These are phyloP conservation scores for Wickerhamiella occidentalis DNA, from an alignment of 805 yeast genomes.

Conservation along the genomic window DNA sequence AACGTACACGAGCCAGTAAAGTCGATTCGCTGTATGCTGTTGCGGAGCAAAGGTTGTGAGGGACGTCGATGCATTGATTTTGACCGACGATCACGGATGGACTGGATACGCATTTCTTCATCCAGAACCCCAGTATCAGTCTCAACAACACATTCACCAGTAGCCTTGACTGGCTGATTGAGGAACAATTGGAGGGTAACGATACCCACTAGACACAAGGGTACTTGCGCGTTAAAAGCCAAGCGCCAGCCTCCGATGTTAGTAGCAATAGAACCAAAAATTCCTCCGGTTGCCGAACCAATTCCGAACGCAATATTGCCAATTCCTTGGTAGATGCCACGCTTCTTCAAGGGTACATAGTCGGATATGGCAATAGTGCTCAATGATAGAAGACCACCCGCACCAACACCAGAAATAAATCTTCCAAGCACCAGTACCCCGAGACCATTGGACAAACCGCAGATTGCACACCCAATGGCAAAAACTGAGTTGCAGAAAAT, in stretches of 20 bases:
- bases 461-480: slow-evolving; percentile 37
- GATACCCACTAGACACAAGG: slow-evolving; percentile 29
- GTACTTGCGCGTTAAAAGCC: slow-evolving; percentile 33
- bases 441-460: slow-evolving; percentile 46
- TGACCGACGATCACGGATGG: slow-evolving; percentile 4
- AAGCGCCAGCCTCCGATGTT: slow-evolving; percentile 51
- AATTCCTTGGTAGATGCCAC: slow-evolving; percentile 77
- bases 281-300: slow-evolving; percentile 67
- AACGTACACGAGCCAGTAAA: slow-evolving; percentile 51
- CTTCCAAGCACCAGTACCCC: slow-evolving; percentile 56
- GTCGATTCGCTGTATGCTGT: slow-evolving; percentile 49
- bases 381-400: slow-evolving; percentile 71
- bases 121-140: slow-evolving; percentile 10
- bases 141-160: slow-evolving; percentile 5
- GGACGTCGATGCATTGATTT: slow-evolving; percentile 13
- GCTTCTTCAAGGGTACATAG: slow-evolving; percentile 57
- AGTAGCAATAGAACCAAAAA: slow-evolving; percentile 43
- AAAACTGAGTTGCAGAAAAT: slow-evolving; percentile 34
- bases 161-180: slow-evolving; percentile 1
- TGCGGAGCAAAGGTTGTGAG: slow-evolving; percentile 32
- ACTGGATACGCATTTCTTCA: slow-evolving; percentile 9
- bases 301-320: slow-evolving; percentile 64
- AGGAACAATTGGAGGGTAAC: slow-evolving; percentile 25
- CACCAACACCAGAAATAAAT: slow-evolving; percentile 77
- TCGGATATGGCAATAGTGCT: slow-evolving; percentile 70